These are phyloP conservation scores for Amanita rimosa DNA, from an alignment of 768 basidiomycete genomes.

Conservation along the genomic window DNA sequence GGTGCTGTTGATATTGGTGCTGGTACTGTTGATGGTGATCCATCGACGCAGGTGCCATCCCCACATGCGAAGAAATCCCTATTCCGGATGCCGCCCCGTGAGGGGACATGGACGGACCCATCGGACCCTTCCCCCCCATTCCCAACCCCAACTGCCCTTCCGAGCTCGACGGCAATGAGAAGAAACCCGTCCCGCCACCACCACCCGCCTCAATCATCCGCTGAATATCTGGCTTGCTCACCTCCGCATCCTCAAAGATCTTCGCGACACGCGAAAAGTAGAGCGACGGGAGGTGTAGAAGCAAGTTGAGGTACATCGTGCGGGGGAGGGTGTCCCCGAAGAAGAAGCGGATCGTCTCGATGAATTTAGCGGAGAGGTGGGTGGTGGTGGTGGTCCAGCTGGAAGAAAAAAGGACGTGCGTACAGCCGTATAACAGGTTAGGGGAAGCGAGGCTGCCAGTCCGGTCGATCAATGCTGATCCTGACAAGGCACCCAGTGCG, in stretches of 20 bases:
- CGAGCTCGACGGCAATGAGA: background rate
- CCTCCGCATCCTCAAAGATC: constrained; percentile 69
- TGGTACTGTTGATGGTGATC: too few species aligned
- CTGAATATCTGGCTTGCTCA: constrained; percentile 50
- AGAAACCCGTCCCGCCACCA: constrained; percentile 7
- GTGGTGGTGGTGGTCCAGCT: too few species aligned
- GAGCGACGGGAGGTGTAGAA: constrained; percentile 64
- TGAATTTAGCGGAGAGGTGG: constrained; percentile 8
- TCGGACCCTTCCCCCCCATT: background rate
- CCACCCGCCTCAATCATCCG: constrained; percentile 34
- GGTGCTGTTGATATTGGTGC: background rate
- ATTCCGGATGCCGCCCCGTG: background rate
- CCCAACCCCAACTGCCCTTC: background rate
- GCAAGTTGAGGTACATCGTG: constrained; percentile 25
- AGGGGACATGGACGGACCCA: background rate
- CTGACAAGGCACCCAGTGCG: constrained; percentile 25
- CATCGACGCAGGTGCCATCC: constrained; percentile 5
- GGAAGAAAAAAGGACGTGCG: constrained; percentile 13
- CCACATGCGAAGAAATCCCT: background rate
- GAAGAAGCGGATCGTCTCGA: background rate
- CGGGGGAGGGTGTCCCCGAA: background rate
- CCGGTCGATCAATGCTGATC: constrained; percentile 10
- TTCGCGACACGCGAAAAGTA: constrained; percentile 73
- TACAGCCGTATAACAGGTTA: constrained; percentile 16
- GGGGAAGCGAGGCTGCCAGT: constrained; percentile 11